phyloP scores from a whole-genome alignment of 345 rosid species.

The Eucalyptus sp. region DNA sequence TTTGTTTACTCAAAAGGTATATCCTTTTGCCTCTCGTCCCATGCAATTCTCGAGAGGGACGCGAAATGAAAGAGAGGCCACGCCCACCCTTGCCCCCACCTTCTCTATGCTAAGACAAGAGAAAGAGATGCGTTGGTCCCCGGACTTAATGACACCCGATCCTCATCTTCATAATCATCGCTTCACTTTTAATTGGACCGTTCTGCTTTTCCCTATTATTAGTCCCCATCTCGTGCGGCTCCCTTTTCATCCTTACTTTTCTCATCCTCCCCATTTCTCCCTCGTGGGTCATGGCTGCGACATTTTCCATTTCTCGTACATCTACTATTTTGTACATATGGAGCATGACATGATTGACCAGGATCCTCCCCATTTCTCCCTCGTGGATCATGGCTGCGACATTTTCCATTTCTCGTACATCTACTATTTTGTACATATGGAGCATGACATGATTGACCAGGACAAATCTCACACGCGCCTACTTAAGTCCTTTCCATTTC shows the following conservation, averaged over 20 bases:
- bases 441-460: not conserved
- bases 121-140: not conserved
- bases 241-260: not conserved
- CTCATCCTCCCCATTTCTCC: not conserved
- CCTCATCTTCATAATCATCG: not conserved
- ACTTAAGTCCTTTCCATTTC: not conserved
- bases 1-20: accelerated
- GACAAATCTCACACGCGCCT: not conserved
- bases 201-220: not conserved
- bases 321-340: no score
- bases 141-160: not conserved
- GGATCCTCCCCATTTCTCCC: not conserved
- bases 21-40: not conserved
- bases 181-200: accelerated
- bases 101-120: not conserved
- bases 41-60: not conserved
- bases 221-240: not conserved
- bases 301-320: not conserved
- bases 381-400: not conserved
- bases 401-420: not conserved
- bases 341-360: no score
- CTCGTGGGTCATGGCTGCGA: not conserved
- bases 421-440: not conserved
- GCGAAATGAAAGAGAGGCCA: not conserved
- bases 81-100: not conserved